These are phyloP conservation scores for Rubia yunnanensis DNA, from an alignment of 257 asterid species.

Conservation along the genomic window DNA sequence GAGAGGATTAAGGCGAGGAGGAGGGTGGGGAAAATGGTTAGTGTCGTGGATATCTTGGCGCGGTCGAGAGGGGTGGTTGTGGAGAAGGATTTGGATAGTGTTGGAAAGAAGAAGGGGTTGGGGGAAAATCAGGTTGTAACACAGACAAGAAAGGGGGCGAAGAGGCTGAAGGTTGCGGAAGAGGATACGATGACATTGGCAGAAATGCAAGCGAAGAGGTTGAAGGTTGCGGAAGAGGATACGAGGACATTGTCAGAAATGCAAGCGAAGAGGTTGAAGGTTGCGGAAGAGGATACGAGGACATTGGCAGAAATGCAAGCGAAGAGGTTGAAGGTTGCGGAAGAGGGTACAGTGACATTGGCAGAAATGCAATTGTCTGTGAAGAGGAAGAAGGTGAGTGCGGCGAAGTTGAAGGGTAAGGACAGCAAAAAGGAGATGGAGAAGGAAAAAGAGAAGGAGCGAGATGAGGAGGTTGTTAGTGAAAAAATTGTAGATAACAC, in stretches of 20 bases:
- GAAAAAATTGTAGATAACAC: conserved; percentile 8
- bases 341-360: conserved; percentile 72
- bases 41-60: conserved; percentile 29
- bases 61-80: conserved; percentile 14
- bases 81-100: conserved; percentile 14
- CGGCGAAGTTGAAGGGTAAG: conserved; percentile 26
- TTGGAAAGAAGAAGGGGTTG: conserved; percentile 8
- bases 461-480: conserved; percentile 15
- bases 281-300: conserved; percentile 55
- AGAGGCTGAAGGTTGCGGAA: conserved; percentile 30
- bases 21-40: conserved; percentile 28
- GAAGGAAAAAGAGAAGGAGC: conserved; percentile 17
- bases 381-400: conserved; percentile 38
- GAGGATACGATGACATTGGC: conserved; percentile 79
- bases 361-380: conserved; percentile 58
- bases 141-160: conserved; percentile 10
- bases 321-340: conserved; percentile 28
- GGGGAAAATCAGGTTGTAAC: conserved; percentile 8
- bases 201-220: conserved; percentile 59
- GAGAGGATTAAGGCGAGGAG: conserved; percentile 47
- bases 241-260: conserved; percentile 75
- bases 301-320: too few relatives aligned
- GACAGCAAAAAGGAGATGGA: conserved; percentile 15
- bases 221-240: conserved; percentile 43
- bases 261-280: conserved; percentile 25